Conservation (phyloP, 2,329 filamentous ascomycete genomes). For the Fusarium luffae region DNA sequence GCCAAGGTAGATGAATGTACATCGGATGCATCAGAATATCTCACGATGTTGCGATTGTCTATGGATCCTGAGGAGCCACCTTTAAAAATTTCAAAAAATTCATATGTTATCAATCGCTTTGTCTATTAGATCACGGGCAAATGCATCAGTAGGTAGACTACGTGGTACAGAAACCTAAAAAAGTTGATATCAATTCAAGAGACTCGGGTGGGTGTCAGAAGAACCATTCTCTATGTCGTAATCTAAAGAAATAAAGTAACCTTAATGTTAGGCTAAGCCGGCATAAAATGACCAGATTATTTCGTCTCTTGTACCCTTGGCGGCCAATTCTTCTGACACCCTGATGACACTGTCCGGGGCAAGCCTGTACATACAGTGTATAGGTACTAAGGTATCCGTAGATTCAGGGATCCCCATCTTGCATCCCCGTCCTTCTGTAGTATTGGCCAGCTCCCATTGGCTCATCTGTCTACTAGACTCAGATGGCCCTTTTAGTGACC, state of each 20-base stretch:
- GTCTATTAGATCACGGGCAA: background rate
- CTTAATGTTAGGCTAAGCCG: too few species aligned
- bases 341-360: slow-evolving; percentile 14
- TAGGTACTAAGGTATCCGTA: too few species aligned
- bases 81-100: background rate
- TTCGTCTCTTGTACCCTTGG: background rate
- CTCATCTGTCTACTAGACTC: background rate
- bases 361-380: background rate
- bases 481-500: background rate
- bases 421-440: slow-evolving; percentile 15
- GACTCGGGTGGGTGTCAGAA: background rate
- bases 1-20: background rate
- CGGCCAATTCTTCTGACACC: background rate
- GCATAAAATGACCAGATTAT: background rate
- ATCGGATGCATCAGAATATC: background rate
- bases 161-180: background rate
- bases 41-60: background rate
- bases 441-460: slow-evolving; percentile 13
- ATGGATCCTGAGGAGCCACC: background rate
- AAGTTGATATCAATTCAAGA: slow-evolving; percentile 9
- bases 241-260: too few species aligned
- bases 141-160: too few species aligned
- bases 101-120: background rate
- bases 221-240: too few species aligned
- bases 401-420: slow-evolving; percentile 21